Evolutionary conservation across 768 basidiomycete species (phyloP), one percentile per base, ranked within the genome.

Genomic region (Pleurotus pulmonarius): DNA sequence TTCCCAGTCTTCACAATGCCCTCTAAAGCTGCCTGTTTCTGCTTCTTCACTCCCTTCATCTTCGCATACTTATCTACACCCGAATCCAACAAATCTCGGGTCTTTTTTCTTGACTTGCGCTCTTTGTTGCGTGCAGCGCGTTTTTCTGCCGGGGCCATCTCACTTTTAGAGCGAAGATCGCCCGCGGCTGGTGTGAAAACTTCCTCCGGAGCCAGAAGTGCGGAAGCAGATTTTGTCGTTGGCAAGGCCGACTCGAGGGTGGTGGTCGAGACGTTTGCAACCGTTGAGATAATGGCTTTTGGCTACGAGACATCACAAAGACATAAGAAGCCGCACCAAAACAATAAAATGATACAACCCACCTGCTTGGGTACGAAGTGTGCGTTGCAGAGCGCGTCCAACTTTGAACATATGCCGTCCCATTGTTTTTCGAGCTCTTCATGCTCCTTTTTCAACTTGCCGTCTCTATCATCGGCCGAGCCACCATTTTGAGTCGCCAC

Each of bases 291-390:
- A 0, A 77, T 81, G 2, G 88, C 88, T 69, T 92, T 96, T 24
- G 96, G 94, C 95, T 98, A 57, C 5, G 53, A 46, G 25, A 39
- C 54, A 15, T 20, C 40, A 5, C 29, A 13, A 25, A 24, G 41
- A 57, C 11, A 60, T 20, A 41, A 58, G 9, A 11, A 3, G 4
- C 7, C 11, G 29, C 20, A 20, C 9, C 11, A 16, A 15, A 41
- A 44, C 39, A 43, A 34, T 16, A 37, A n/a, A 11, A 13, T 22
- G 38, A 26, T 40, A 47, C 16, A 12, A 77, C 85, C 54, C 59
- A 96, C 96, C 68, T 86, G 85, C 70, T 98, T 98, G 1, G 96
- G 97, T 13, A 92, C 88, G 68, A 94, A 98, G 69, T 98, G 92
- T 1, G 94, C 87, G 66, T 98, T 98, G 68, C 90, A 92, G 37